phyloP scores from a whole-genome alignment of 441 rosid genomes.

The Corymbia calophylla region DNA sequence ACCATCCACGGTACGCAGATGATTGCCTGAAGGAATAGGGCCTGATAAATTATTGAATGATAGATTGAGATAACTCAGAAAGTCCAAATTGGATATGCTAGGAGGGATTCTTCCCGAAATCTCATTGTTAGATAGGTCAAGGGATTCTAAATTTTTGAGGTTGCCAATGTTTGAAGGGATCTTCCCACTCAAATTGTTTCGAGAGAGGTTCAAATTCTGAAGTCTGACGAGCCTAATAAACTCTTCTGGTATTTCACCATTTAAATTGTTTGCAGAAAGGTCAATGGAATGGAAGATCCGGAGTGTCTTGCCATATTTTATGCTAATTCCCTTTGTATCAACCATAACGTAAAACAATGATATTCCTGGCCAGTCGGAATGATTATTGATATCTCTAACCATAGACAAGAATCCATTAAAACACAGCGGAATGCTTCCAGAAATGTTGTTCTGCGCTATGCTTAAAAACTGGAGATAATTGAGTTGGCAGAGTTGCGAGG shows the following conservation, averaged over 20 bases:
- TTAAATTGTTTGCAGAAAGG: slow-evolving; percentile 44
- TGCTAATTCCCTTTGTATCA: slow-evolving; percentile 28
- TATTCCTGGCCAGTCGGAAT: slow-evolving; percentile 10
- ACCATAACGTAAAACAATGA: slow-evolving; percentile 22
- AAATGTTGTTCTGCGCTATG: slow-evolving; percentile 31
- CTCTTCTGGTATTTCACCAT: slow-evolving; percentile 34
- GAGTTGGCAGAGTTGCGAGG: slow-evolving; percentile 19
- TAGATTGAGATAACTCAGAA: too few species aligned
- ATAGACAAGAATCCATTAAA: slow-evolving; percentile 15
- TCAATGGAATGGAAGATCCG: slow-evolving; percentile 24
- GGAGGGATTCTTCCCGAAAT: too few species aligned
- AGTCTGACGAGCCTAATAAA: slow-evolving; percentile 18
- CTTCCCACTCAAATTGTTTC: slow-evolving; percentile 25
- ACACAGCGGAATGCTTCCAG: slow-evolving; percentile 42
- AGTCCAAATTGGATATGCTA: fast-evolving
- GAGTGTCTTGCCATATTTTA: neutral
- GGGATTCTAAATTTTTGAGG: too few species aligned
- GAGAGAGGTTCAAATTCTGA: slow-evolving; percentile 34
- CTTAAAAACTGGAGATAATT: slow-evolving; percentile 30
- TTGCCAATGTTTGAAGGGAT: slow-evolving; percentile 22
- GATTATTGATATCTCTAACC: slow-evolving; percentile 10
- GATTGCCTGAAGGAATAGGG: too few species aligned
- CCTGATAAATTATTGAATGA: too few species aligned
- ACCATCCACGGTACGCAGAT: too few species aligned
- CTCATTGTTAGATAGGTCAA: too few species aligned